Base-by-base conservation (phyloP, 768 basidiomycete species). In the Hygrocybe punicea region DNA sequence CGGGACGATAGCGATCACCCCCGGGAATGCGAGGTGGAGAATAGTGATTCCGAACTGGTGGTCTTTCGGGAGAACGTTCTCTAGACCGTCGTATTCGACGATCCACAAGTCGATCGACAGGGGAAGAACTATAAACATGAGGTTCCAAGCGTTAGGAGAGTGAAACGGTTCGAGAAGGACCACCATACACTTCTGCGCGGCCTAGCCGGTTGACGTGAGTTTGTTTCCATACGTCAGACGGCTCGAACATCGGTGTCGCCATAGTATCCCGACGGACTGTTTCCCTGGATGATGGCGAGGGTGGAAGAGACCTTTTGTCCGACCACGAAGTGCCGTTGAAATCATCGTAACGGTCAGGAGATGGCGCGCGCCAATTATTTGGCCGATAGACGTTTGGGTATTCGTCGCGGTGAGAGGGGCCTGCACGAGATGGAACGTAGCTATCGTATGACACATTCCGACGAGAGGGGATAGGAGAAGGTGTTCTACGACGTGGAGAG, bases 191-290 rank as follows among this genome's bases (percentile, higher is more conserved):
- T 61, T 78, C 81, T 46, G 68, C 65, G 60, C 77, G 73, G 35
- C 51, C 29, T 29, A 74, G 65, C 62, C 77, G 76, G 63, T 84
- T 81, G 49, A 63, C 63, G 62, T 83, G 82, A 8, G 72, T 69
- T 60, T 85, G 81, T 65, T 84, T 87, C 88, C 89, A 89, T 33
- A 75, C 71, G 17, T 86, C 84, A 34, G 85, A 86, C 33, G 88
- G 86, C 65, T 90, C 89, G 64, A 89, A 84, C 76, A 84, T 81
- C 58, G 80, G 51, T 33, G 69, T 67, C 24, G 74, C 71, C 51
- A 69, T 60, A 51, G 64, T 70, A 45, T 76, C 73, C 44, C 72
- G 70, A 36, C 68, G 66, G 42, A 61, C 58, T 56, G 69, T 65
- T 33, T 68, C 68, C 36, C 23, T 33, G 3, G 51, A n/a, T 8